Base-by-base conservation (phyloP, 106 monocot genomes). In the Ottelia alismoides region DNA sequence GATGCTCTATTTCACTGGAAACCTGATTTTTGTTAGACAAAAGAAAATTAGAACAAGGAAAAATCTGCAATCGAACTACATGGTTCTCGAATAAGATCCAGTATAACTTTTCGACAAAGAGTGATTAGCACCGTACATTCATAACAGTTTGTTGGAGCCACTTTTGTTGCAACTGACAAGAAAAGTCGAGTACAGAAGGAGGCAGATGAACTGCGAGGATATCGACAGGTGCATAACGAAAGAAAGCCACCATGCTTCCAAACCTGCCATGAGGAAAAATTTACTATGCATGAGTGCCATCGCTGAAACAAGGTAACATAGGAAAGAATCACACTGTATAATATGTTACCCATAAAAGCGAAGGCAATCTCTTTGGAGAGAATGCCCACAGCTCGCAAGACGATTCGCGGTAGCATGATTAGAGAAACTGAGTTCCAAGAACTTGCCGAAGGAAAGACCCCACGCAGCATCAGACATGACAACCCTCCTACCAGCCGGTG, bases 391-490 rank as follows among this genome's bases (percentile, higher is more conserved):
- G 58, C 76, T 74, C 28, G 96, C 88, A 61, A 85, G 50, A 55
- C 89, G 88, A 47, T 96, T 89, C 28, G 84, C 89, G 55, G 78
- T 82, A 57, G 78, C 59, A 56, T 82, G 78, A 70, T 79, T 79
- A 25, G 85, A 96, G 67, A 96, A 89, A 48, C 96, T 85, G 49
- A 96, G 96, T 62, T 96, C 96, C 73, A 96, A 70, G 56, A 96
- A 96, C 65, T 96, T 96, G 19, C 96, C 96, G 74, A 96, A 96
- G 54, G 96, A 96, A 48, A 96, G 81, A 1, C 96, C 76, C 84
- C 85, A 89, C 20, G 96, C 96, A 50, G 89, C 76, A 60, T 88
- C 81, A 57, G 96, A 96, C 85, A 96, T 89, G 52, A 85, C 44
- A n/a, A 96, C 96, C 51, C 96, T 85, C 25, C 32, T 78, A 32